Base-by-base conservation (phyloP, 805 yeast species). In the Yarrowia sp. region DNA sequence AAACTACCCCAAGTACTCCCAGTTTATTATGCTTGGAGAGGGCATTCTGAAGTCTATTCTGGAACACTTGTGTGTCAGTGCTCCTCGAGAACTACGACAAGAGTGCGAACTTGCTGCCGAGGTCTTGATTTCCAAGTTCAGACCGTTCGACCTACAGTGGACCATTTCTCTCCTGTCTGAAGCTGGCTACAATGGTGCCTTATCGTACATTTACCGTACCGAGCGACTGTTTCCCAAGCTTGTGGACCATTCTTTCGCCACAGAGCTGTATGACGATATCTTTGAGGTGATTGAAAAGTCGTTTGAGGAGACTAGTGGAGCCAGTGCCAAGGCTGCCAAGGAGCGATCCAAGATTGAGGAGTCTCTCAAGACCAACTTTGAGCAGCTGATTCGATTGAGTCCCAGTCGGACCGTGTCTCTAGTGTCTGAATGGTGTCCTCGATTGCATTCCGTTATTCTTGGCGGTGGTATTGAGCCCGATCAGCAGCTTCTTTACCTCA, bases 1-100 rank as follows among this genome's bases (percentile, higher is more conserved):
- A 66, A 92, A 89, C 71, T 85, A 87, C 67, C 88, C 97, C 1
- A 95, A 93, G 72, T 93, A 89, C 73, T 80, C 84, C 12, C 99
- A 93, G 74, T 92, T 90, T 67, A 80, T 93, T 11, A 80, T 90
- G 48, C 73, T 95, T 1, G 82, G 92, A 0, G 95, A 87, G 64
- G 78, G 84, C 1, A 75, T 79, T 2, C 72, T 89, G 44, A 81
- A 81, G 6, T 72, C 74, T 3, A 76, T 88, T 0, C 76, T 88
- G 26, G 75, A 79, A 4, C 75, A 73, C 3, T 75, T 92, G 36
- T 87, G 90, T 69, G 51, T 43, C 2, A 41, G 58, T 22, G 62
- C 68, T n/a, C 65, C 51, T 32, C 68, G 67, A 1, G 71, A 70
- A 0, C 67, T 80, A 58, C 79, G 77, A 62, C 81, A 78, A 28